Conservation (phyloP, 352 stramenopile species). For the Pythium rhizo-oryzae region DNA sequence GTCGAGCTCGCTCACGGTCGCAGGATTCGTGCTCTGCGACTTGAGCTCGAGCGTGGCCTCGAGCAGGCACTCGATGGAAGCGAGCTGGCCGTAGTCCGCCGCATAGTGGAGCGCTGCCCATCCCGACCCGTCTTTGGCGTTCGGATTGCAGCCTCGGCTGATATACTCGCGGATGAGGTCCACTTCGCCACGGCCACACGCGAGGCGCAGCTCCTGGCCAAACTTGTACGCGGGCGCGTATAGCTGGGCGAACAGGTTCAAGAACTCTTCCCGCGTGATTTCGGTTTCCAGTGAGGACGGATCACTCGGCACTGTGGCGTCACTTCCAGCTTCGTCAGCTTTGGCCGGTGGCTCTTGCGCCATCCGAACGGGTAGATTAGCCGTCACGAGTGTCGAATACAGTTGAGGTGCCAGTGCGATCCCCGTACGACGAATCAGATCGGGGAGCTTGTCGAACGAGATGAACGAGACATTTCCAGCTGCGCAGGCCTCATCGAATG, state of each 20-base stretch:
- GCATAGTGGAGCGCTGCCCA: slow-evolving; percentile 73
- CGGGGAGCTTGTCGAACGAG: slow-evolving; percentile 33
- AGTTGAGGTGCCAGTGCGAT: slow-evolving; percentile 31
- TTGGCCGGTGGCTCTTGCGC: not conserved
- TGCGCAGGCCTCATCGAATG: slow-evolving; percentile 26
- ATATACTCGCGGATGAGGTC: slow-evolving; percentile 49
- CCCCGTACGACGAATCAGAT: slow-evolving; percentile 36
- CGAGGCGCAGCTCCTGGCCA: slow-evolving; percentile 60
- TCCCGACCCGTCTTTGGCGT: slow-evolving; percentile 59
- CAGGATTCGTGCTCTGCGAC: slow-evolving; percentile 9
- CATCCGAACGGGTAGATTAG: slow-evolving; percentile 25
- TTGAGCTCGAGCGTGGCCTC: slow-evolving; percentile 22
- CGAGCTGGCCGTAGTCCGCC: slow-evolving; percentile 57
- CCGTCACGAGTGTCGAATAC: slow-evolving; percentile 44
- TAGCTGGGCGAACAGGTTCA: slow-evolving; percentile 61
- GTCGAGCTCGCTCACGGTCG: slow-evolving; percentile 21
- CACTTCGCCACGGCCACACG: slow-evolving; percentile 56
- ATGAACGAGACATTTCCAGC: slow-evolving; percentile 16
- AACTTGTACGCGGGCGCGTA: slow-evolving; percentile 78
- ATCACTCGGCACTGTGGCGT: slow-evolving; percentile 3
- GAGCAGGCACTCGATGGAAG: slow-evolving; percentile 44
- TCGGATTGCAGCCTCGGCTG: slow-evolving; percentile 60
- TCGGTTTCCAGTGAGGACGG: slow-evolving; percentile 6
- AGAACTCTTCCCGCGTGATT: slow-evolving; percentile 38
- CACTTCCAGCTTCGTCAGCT: not conserved